These are phyloP conservation scores for Paxillus involutus DNA, from an alignment of 768 basidiomycete species.

Conservation along the genomic window DNA sequence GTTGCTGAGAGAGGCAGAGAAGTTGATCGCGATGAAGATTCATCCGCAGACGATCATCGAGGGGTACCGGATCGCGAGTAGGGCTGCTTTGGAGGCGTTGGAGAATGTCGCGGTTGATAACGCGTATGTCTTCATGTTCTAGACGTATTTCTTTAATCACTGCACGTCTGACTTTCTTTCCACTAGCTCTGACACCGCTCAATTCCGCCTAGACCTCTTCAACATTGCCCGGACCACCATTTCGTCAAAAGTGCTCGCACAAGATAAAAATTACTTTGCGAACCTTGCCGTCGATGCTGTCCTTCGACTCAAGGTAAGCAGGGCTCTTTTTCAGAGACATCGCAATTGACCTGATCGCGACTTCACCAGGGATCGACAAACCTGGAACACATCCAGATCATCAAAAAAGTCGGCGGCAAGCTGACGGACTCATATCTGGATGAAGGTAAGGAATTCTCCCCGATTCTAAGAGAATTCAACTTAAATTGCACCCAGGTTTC, in stretches of 20 bases:
- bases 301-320: slow-evolving; percentile 76
- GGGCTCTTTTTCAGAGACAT: neutral
- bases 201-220: slow-evolving; percentile 88
- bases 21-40: slow-evolving; percentile 86
- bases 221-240: slow-evolving; percentile 97
- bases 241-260: slow-evolving; percentile 92
- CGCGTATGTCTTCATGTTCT: slow-evolving; percentile 49
- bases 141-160: neutral
- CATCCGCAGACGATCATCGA: slow-evolving; percentile 99
- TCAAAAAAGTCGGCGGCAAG: slow-evolving; percentile 99
- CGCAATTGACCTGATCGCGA: neutral
- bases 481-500: slow-evolving; percentile 59
- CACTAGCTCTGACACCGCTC: slow-evolving; percentile 62
- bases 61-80: slow-evolving; percentile 91
- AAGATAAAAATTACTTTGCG: slow-evolving; percentile 98
- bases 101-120: slow-evolving; percentile 83
- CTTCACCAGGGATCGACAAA: slow-evolving; percentile 84
- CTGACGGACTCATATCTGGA: slow-evolving; percentile 97
- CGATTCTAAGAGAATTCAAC: neutral
- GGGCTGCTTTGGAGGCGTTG: slow-evolving; percentile 80
- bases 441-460: slow-evolving; percentile 58
- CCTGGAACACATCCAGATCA: slow-evolving; percentile 97
- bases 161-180: neutral
- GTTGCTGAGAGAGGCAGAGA: slow-evolving; percentile 92
- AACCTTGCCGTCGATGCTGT: slow-evolving; percentile 98